Conservation (phyloP, 1,284 basidiomycete species). For the Cryptococcus floricola region DNA sequence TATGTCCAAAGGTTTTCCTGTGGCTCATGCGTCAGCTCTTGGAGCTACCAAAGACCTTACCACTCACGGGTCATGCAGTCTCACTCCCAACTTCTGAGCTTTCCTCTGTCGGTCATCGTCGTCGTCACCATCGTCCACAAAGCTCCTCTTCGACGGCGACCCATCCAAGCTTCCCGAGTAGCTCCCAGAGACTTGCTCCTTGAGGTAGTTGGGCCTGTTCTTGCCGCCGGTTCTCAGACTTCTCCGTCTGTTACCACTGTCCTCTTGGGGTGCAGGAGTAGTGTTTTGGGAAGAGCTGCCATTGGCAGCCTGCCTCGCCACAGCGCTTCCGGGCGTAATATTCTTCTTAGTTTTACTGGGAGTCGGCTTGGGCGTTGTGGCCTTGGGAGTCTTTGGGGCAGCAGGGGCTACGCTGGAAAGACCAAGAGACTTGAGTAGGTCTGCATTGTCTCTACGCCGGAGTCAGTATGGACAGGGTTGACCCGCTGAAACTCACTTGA, state of each 20-base stretch:
- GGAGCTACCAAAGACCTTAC: no score
- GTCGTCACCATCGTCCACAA: slow-evolving; percentile 11
- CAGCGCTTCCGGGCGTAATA: background rate
- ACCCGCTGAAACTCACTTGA: slow-evolving; percentile 15
- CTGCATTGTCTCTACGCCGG: slow-evolving; percentile 30
- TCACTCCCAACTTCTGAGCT: slow-evolving; percentile 25
- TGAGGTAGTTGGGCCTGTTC: background rate
- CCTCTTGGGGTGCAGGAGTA: background rate
- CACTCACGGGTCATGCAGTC: slow-evolving; percentile 37
- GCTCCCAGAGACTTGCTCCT: background rate
- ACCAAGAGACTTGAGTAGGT: slow-evolving; percentile 32
- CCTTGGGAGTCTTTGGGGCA: slow-evolving; percentile 1
- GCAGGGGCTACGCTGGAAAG: slow-evolving; percentile 14
- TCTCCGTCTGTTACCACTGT: background rate
- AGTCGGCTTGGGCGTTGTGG: slow-evolving; percentile 1
- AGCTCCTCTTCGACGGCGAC: background rate
- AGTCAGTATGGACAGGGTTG: background rate
- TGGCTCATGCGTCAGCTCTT: background rate
- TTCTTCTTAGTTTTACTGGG: slow-evolving; percentile 4
- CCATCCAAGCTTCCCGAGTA: background rate
- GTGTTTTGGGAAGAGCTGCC: background rate
- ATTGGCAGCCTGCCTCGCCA: background rate
- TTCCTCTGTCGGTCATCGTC: slow-evolving; percentile 17
- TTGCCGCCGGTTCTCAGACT: background rate
- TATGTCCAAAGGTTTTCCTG: slow-evolving; percentile 35